Evolutionary conservation across 2,329 filamentous ascomycete species (phyloP), one percentile per base, ranked within the genome.

Genomic region (Paracorniculantispora psalliotae): DNA sequence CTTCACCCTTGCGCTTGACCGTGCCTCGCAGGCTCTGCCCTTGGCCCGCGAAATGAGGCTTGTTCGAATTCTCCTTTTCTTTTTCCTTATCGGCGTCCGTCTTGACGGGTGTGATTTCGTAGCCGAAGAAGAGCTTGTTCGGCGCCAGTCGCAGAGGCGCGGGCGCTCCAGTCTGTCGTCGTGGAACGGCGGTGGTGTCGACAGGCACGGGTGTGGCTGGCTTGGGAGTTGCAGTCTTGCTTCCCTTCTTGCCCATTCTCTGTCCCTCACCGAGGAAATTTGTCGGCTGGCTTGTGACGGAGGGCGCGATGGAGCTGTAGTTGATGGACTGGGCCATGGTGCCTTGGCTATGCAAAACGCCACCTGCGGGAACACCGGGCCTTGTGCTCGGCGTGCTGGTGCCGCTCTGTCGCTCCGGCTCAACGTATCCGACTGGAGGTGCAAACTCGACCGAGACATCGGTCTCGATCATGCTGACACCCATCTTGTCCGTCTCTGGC

Each of bases 261-360:
- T 96, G 90, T 0, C 94, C 94, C 37, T 86, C 84, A 2, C 86
- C 84, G 1, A 88, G 73, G 72, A 97, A 97, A 71, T 94, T 88
- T 1, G 91, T 92, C 0, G 88, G 79, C 6, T 83, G 84, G 15
- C 85, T 86, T 15, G 86, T 81, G 2, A 90, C 83, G 3, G 86
- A 86, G 1, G 94, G 92, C 0, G 92, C 91, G 65, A 99, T 96
- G 33, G 92, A 84, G 55, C 86, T 84, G 74, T 97, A 99, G 78
- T 97, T 97, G 79, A 99, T 97, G n/a, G 91, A 85, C 68, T 96
- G 91, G 0, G 94, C 92, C 94, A 99, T 99, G 61, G 88, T 92
- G 12, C 94, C 94, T 67, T 96, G 90, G 62, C 81, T 85, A 72
- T 96, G 92, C 25, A 97, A 73, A 17, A 89, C 76, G 4, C 92